Conservation (phyloP, 805 yeast species). For the Metschnikowia continentalis region DNA sequence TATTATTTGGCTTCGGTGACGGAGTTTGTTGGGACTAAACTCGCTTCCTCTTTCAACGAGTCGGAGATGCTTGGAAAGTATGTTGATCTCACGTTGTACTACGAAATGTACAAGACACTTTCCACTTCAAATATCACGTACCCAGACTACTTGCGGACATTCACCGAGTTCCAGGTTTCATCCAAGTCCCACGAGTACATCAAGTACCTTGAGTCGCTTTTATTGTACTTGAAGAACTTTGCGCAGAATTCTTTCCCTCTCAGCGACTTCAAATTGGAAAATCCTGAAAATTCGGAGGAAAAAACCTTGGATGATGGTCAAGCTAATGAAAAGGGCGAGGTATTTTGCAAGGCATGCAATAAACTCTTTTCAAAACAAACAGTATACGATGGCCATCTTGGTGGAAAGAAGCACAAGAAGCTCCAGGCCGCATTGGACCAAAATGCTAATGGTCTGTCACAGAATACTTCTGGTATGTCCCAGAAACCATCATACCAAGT, state of each 20-base stretch:
- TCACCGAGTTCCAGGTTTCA: slow-evolving; percentile 36
- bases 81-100: slow-evolving; percentile 52
- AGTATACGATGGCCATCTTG: slow-evolving; percentile 64
- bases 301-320: slow-evolving; percentile 12
- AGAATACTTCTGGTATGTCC: background rate
- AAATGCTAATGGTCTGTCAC: background rate
- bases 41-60: slow-evolving; percentile 50
- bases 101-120: slow-evolving; percentile 49
- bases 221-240: slow-evolving; percentile 47
- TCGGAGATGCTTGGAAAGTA: slow-evolving; percentile 63
- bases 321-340: slow-evolving; percentile 18
- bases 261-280: background rate
- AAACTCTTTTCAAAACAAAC: slow-evolving; percentile 58
- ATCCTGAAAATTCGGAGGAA: background rate
- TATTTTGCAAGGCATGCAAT: slow-evolving; percentile 62
- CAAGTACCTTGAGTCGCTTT: slow-evolving; percentile 44
- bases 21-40: slow-evolving; percentile 33
- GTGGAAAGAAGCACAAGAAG: slow-evolving; percentile 71
- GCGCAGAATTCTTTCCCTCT: slow-evolving; percentile 34
- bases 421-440: slow-evolving; percentile 20
- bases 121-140: slow-evolving; percentile 33
- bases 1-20: slow-evolving; percentile 49
- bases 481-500: background rate
- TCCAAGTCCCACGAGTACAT: slow-evolving; percentile 28
- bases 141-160: slow-evolving; percentile 45